Evolutionary conservation across 2,329 filamentous ascomycete genomes (phyloP), one percentile per base, ranked within the genome.

Genomic region (Pezicula neosporulosa): DNA sequence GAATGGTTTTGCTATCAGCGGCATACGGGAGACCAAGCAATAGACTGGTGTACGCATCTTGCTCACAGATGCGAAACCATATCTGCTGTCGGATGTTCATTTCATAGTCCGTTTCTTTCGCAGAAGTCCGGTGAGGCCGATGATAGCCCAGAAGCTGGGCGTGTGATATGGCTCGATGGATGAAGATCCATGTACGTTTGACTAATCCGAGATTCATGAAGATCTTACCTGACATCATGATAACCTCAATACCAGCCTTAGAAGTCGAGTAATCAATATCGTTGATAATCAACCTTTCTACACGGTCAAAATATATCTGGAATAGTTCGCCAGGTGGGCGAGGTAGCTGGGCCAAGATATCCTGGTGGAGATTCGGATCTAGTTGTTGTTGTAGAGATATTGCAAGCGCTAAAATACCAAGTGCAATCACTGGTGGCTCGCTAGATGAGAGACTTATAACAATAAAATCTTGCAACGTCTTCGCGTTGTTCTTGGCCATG

Each of bases 181-280:
- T 71, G 4, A 74, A 64, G 6, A 81, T 65, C 81, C 80, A 84
- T 0, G 74, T 73, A 51, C 74, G 71, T 42, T 77, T 74, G 9
- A 79, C 77, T 39, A 77, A 72, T 3, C 80, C 80, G 49, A 80
- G 73, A 51, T 80, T 78, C 51, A 79, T 53, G n/a, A 43, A 51
- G n/a, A 42, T 54, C 57, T 81, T 82, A 10, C 73, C 70, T 36
- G 75, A 68, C 15, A 83, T 61, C 48, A 77, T 68, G 41, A 78
- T 70, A 43, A 73, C 76, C 58, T 83, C 78, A 51, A 83, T 71
- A 2, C 76, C 76, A 44, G 80, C 73, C 0, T 80, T 57, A 2
- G 72, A 78, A n/a, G 74, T 52, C 6, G 49, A 33, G 21, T 51
- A 56, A 6, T 44, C 52, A 28, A 19, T 28, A 35, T 52, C 35